Base-by-base conservation (phyloP, 2,329 filamentous ascomycete genomes). In the Colletotrichum sp. region DNA sequence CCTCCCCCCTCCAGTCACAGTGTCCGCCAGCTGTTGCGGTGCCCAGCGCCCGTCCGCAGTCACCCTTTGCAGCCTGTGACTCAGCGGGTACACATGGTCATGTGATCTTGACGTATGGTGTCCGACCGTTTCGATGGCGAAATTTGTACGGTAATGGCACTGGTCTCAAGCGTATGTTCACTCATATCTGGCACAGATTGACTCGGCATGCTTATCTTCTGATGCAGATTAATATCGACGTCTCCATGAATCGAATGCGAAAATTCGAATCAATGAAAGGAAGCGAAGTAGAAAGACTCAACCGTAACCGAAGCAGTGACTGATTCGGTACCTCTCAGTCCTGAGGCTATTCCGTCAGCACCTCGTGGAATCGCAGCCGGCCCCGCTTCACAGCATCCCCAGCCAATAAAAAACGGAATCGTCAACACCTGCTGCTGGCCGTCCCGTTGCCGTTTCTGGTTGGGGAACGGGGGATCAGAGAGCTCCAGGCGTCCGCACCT, bases 401-500 rank as follows among this genome's bases (percentile, higher is more conserved):
- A 72, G 32, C 73, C 73, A 75, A 75, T 73, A 21, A 73, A 3
- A 18, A n/a, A 18, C 24, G 21, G 18, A 14, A 18, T 26, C 32
- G 3, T 4, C 63, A n/a, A 69, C 34, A 13, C 28, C 69, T 36
- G 69, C 32, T 30, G 55, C 34, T 64, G 43, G 32, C 73, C 67
- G 68, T 67, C 38, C 68, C 38, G 26, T 10, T 66, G 55, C 72
- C 66, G 71, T 69, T 56, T 69, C 43, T 61, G 63, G 43, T 73
- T 36, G 58, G 69, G 21, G 58, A 70, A 65, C 61, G 56, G 43
- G 62, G 30, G 52, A 52, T 24, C 43, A 58, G 52, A 64, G 55
- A 75, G 73, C 73, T 75, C 48, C 34, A 73, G 52, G 68, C 61
- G 34, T 59, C 56, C 56, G 52, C 34, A 64, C 26, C 58, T 64